Evolutionary conservation across 2,329 filamentous ascomycete genomes (phyloP), one percentile per base, ranked within the genome.

Genomic region (Diaporthe amygdali): DNA sequence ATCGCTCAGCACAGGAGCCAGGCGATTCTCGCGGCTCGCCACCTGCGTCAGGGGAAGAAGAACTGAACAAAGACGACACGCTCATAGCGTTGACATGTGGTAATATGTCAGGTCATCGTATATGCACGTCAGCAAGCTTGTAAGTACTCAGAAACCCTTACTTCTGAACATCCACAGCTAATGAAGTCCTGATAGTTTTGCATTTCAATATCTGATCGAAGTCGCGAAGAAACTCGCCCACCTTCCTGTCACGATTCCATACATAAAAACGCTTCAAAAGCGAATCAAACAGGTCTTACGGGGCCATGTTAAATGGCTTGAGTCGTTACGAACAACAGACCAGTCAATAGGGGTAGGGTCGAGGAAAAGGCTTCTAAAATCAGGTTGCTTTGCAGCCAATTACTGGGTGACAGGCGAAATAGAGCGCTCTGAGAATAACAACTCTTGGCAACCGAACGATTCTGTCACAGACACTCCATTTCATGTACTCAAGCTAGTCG

Each of bases 251-350:
- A n/a, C n/a, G n/a, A n/a, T n/a, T n/a, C n/a, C n/a, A n/a, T n/a
- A n/a, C n/a, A n/a, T n/a, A n/a, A n/a, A n/a, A n/a, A n/a, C n/a
- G n/a, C n/a, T n/a, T n/a, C n/a, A n/a, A n/a, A n/a, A n/a, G n/a
- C n/a, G n/a, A n/a, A n/a, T n/a, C n/a, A n/a, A n/a, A n/a, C n/a
- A n/a, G n/a, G n/a, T n/a, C n/a, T n/a, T n/a, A n/a, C n/a, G n/a
- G n/a, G n/a, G n/a, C n/a, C 68, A 69, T n/a, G 32, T 69, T 7
- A 47, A 30, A 2, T 69, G 68, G 68, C 46, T 66, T 8, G 39
- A 44, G 22, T 41, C 10, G 54, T 14, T 44, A 1, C n/a, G n/a
- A n/a, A n/a, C n/a, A n/a, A n/a, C n/a, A n/a, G n/a, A n/a, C n/a
- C n/a, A n/a, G n/a, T n/a, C n/a, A n/a, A n/a, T n/a, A n/a, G n/a